These are phyloP conservation scores for Lizonia empirigonia DNA, from an alignment of 2,329 filamentous ascomycete species.

Conservation along the genomic window DNA sequence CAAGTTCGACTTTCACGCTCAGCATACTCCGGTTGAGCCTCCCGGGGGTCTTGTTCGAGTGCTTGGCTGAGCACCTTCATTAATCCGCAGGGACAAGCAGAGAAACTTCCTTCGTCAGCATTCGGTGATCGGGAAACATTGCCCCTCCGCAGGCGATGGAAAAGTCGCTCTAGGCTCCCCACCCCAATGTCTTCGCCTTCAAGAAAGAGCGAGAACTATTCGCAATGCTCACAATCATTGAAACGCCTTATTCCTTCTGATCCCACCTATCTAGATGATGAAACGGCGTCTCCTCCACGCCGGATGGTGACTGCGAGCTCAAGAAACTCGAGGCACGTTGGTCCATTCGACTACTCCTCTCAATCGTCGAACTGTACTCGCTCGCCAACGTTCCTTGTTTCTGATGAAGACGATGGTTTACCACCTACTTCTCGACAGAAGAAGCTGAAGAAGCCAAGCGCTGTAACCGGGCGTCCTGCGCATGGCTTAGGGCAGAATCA, in stretches of 20 bases:
- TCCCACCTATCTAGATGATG: background rate
- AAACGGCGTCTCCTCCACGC: background rate
- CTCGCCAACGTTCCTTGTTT: background rate
- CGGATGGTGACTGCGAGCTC: background rate
- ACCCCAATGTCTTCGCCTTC: background rate
- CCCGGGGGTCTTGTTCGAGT: background rate
- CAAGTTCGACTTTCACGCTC: background rate
- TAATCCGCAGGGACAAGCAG: background rate
- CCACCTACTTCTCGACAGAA: background rate
- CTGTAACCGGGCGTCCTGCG: background rate
- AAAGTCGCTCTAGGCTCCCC: background rate
- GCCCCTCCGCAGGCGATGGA: background rate
- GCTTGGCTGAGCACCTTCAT: background rate
- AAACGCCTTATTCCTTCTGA: background rate
- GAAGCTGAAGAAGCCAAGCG: background rate
- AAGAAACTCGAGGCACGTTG: background rate
- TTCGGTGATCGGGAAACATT: background rate
- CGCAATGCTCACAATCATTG: background rate
- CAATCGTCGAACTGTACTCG: background rate
- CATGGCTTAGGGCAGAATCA: background rate
- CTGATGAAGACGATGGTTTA: background rate
- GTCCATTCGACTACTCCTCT: background rate
- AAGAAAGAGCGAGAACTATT: background rate
- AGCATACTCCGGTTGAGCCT: background rate
- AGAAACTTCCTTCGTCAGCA: background rate